Evolutionary conservation across 73 alveolate species (phyloP), one percentile per base, ranked within the genome.

Genomic region (Chromera velia): DNA sequence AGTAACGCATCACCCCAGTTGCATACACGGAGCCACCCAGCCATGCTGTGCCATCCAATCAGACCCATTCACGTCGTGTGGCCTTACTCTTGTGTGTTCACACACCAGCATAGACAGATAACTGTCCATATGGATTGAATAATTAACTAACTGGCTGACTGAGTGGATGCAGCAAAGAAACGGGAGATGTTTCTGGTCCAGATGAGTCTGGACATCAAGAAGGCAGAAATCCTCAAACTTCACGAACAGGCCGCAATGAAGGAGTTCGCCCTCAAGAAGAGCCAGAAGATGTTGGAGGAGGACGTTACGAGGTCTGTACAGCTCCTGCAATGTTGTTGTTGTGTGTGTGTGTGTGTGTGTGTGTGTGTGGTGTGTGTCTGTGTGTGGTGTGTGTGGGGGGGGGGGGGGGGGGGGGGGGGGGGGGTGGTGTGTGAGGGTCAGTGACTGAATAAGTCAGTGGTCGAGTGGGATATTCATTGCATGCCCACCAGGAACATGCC

Each of bases 141-240:
- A 4, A 13, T 40, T 40, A 13, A 13, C 55, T 40, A 13, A 40
- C 13, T 40, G 55, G 55, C 55, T 40, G 55, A 4, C 13, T 40
- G 55, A 13, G 22, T 40, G 55, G 55, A 7, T 4, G 22, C 55
- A 13, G 93, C 90, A 47, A 81, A 90, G 72, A 90, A 90, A 82
- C 90, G 90, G 40, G 96, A 90, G 72, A 90, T 90, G 96, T 90
- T 90, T 76, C 67, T 90, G 33, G 96, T 90, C 34, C 90, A 90
- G 76, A 82, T 90, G 85, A 68, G 89, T 65, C 70, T 87, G 86
- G 86, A 83, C 70, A 89, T 91, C 66, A 87, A 87, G 67, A 87
- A 90, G 47, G 83, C 87, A 10, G 93, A 90, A 82, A 90, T 90
- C 47, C 89, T 87, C 75, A 88, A 87, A 75, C 86, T 90, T 33